A percentile compares a stretch with the other conserved stretches of the same genome.
These are phyloP conservation scores for Balamuthia mandrillaris DNA, from an alignment of 208 protist genomes.

Conservation along the genomic window DNA sequence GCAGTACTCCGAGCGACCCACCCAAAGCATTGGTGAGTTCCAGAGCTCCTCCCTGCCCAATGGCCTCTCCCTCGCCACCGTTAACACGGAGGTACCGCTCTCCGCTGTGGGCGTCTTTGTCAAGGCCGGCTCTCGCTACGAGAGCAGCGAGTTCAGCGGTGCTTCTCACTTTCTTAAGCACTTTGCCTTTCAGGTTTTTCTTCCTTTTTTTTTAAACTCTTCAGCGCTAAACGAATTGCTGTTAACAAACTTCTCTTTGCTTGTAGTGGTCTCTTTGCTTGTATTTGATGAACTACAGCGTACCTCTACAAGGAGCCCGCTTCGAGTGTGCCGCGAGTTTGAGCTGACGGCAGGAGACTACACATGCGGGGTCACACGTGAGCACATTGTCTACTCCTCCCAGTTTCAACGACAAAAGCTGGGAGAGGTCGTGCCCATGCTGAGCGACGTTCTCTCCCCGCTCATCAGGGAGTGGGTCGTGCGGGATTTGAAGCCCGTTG, in stretches of 20 bases:
- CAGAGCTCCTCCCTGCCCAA: background rate
- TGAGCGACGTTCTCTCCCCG: background rate
- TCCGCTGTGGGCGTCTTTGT: background rate
- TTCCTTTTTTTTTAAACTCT: background rate
- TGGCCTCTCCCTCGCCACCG: background rate
- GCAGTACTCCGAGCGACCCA: background rate
- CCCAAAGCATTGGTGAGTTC: background rate
- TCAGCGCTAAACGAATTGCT: background rate
- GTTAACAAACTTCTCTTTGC: background rate
- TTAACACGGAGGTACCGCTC: background rate
- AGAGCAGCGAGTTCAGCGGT: background rate
- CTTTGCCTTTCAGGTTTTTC: background rate
- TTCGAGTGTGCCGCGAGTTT: background rate
- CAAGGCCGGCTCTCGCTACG: background rate
- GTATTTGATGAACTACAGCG: background rate
- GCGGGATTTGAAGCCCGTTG: background rate
- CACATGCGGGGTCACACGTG: background rate
- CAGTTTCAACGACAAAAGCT: background rate
- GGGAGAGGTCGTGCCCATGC: background rate
- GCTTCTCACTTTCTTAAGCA: background rate
- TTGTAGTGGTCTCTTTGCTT: background rate
- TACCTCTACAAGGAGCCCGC: background rate
- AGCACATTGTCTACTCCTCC: background rate
- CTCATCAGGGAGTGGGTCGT: background rate
- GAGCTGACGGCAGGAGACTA: background rate